Percentiles rank a stretch among this genome's conserved stretches.
Evolutionary conservation across 768 basidiomycete genomes (phyloP).

Genomic region (Boletus sp.): DNA sequence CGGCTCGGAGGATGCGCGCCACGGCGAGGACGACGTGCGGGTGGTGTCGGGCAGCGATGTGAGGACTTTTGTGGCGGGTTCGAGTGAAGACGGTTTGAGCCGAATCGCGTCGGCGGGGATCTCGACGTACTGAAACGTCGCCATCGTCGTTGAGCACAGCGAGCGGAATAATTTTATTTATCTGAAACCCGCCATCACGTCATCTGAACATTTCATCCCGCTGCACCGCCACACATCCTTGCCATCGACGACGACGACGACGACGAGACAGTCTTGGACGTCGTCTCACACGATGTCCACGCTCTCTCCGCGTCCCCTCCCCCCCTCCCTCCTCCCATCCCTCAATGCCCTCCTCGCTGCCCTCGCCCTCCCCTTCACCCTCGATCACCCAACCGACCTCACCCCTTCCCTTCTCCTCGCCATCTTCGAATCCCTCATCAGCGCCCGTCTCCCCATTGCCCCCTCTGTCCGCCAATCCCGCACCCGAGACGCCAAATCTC

Average conservation of each 20-base stretch:
- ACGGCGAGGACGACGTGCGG: slow-evolving; percentile 10
- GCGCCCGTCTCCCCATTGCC: slow-evolving; percentile 48
- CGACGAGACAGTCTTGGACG: slow-evolving; percentile 4
- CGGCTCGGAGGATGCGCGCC: not conserved
- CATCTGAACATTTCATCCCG: not conserved
- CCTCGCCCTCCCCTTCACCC: slow-evolving; percentile 43
- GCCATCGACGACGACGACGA: not conserved
- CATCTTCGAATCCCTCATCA: slow-evolving; percentile 61
- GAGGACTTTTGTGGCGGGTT: slow-evolving; percentile 39
- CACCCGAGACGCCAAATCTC: slow-evolving; percentile 42
- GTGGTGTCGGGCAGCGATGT: slow-evolving; percentile 38
- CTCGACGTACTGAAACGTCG: slow-evolving; percentile 40
- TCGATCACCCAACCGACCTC: slow-evolving; percentile 56
- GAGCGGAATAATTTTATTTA: too few relatives aligned
- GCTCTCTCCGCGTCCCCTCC: slow-evolving; percentile 12
- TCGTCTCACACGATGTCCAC: slow-evolving; percentile 11
- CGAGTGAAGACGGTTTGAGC: slow-evolving; percentile 27
- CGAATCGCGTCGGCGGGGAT: slow-evolving; percentile 39
- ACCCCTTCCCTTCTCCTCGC: slow-evolving; percentile 70
- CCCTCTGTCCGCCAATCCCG: slow-evolving; percentile 35
- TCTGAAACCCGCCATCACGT: not conserved
- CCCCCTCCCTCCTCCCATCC: slow-evolving; percentile 16
- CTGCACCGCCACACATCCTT: slow-evolving; percentile 7
- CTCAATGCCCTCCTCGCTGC: slow-evolving; percentile 47
- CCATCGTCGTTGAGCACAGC: slow-evolving; percentile 16